Percentiles rank a stretch among this genome's conserved stretches.
Conservation (phyloP, 2,329 filamentous ascomycete species). For the Monilinia laxa region DNA sequence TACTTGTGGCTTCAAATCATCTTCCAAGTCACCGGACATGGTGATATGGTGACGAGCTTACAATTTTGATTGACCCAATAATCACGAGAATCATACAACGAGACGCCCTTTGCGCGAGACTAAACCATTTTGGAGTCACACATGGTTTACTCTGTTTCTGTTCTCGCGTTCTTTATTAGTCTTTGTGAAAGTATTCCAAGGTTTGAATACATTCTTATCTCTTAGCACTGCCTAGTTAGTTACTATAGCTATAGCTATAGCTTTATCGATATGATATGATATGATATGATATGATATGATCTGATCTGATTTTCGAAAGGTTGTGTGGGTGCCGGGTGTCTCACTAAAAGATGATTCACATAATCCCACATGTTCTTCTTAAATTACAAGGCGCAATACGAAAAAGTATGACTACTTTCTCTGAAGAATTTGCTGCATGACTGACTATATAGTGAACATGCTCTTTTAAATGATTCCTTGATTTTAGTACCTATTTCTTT, state of each 20-base stretch:
- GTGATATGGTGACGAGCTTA: neutral
- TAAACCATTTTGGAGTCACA: slow-evolving; percentile 26
- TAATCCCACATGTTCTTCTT: slow-evolving; percentile 29
- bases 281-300: too few species aligned
- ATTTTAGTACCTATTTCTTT: slow-evolving; percentile 23
- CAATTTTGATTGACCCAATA: slow-evolving; percentile 19
- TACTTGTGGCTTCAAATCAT: slow-evolving; percentile 14
- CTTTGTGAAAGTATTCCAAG: slow-evolving; percentile 1
- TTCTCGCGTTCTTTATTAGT: slow-evolving; percentile 46
- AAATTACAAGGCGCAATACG: slow-evolving; percentile 33
- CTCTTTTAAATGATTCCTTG: slow-evolving; percentile 25
- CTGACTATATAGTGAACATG: slow-evolving; percentile 31
- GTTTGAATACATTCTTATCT: slow-evolving; percentile 2
- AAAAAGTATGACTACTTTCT: slow-evolving; percentile 28
- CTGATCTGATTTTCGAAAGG: slow-evolving; percentile 17
- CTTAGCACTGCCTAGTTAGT: slow-evolving; percentile 17
- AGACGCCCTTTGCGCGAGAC: slow-evolving; percentile 12
- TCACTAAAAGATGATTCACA: slow-evolving; percentile 35
- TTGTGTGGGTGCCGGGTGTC: slow-evolving; percentile 33
- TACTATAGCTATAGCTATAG: too few species aligned
- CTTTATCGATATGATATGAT: too few species aligned
- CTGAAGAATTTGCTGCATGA: slow-evolving; percentile 33
- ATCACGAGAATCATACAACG: slow-evolving; percentile 22
- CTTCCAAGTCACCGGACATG: slow-evolving; percentile 17
- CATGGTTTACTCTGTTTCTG: neutral